A percentile compares a stretch with the other conserved stretches of the same genome.
phyloP scores from a whole-genome alignment of 2,329 filamentous ascomycete species.

The Alternaria longipes region DNA sequence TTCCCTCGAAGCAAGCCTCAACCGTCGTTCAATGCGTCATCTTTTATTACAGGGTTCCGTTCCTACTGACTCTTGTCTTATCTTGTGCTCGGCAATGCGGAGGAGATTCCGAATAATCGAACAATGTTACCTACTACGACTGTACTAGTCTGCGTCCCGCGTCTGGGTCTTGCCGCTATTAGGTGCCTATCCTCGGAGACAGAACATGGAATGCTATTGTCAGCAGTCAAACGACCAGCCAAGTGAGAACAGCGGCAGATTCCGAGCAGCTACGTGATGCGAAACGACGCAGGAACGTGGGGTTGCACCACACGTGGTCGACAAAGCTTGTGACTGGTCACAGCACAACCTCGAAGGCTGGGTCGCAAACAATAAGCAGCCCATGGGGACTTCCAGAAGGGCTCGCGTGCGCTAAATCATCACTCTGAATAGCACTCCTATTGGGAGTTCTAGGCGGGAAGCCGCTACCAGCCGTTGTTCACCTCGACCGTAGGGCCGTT shows the following conservation, averaged over 20 bases:
- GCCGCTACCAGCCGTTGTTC: constrained; percentile 6
- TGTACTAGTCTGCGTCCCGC: constrained; percentile 8
- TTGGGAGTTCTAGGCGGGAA: constrained; percentile 1
- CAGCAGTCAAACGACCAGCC: constrained; percentile 6
- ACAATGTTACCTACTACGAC: constrained; percentile 13
- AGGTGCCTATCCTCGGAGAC: not conserved
- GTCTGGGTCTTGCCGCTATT: constrained; percentile 7
- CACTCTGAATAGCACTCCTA: not conserved
- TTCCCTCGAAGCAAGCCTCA: not conserved
- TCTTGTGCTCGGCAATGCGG: constrained; percentile 22
- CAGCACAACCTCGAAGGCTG: not conserved
- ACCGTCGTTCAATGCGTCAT: not conserved
- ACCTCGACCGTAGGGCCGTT: constrained; percentile 5
- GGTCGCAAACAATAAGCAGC: constrained; percentile 6
- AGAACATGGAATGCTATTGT: constrained; percentile 8
- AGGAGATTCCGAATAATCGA: constrained; percentile 19
- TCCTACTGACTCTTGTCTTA: constrained; percentile 9
- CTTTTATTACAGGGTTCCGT: not conserved
- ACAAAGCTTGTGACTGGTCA: constrained; percentile 5
- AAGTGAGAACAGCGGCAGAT: not conserved
- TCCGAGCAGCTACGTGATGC: constrained; percentile 1
- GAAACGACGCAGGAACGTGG: constrained; percentile 8
- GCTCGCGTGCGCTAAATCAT: not conserved
- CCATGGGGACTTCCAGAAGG: constrained; percentile 7
- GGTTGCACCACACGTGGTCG: constrained; percentile 1